Base-by-base conservation (phyloP, 176 grass and related monocot genomes). In the Phragmites australis region DNA sequence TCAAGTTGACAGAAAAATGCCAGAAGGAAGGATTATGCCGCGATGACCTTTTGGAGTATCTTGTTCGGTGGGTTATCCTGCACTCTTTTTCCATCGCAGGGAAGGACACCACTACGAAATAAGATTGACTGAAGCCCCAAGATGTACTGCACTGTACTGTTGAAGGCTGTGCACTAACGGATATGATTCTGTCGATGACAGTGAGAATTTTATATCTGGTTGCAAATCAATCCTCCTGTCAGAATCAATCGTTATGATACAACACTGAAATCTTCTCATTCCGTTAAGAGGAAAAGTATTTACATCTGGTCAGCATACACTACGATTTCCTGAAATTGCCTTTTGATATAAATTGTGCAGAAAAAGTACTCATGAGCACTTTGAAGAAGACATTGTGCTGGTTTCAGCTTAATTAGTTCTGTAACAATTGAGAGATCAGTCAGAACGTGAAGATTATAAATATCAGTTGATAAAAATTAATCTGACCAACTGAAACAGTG, bases 1-100 rank as follows among this genome's bases (percentile, higher is more conserved):
- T 59, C 75, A 39, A 72, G 76, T 91, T 1, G 34, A 82, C 39
- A 85, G 89, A 82, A 89, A 91, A 31, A 88, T 82, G 64, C 79
- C 56, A 3, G 64, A 86, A 72, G 88, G 83, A 32, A 87, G 86
- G 68, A 58, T 87, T 81, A 82, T 81, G 53, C 48, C 49, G 10
- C 43, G 41, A 67, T 79, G 77, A 88, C 56, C 11, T 29, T 77
- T 78, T 34, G 22, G 6, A 6, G 10, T 31, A 25, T 76, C 41
- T 43, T 37, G 64, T 77, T 75, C 3, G 42, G 42, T 65, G 62
- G 50, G 43, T 70, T 75, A 56, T 81, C 34, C 63, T 57, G 27
- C 37, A 29, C 69, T 25, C 3, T 39, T 30, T 66, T 67, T 52
- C 68, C 30, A 39, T 51, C 8, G 0, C 58, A 30, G 6, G 7